Conservation (phyloP, 1,139 yeast genomes). For the Chernovozyma sophiae-reginae region DNA sequence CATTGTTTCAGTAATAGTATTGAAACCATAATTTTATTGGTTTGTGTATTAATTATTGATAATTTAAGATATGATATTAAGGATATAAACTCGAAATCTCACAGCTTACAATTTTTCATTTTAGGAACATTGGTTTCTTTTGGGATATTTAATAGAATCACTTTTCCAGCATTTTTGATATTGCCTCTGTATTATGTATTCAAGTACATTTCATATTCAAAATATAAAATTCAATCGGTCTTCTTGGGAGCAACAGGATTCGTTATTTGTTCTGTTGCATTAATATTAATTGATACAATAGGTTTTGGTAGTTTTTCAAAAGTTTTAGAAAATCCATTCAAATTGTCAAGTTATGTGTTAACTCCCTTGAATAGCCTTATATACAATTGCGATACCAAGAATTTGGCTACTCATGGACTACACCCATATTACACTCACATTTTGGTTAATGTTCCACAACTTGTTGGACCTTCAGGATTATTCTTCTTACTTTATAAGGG, state of each 20-base stretch:
- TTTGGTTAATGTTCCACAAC: constrained; percentile 68
- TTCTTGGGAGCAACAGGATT: constrained; percentile 27
- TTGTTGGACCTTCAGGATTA: constrained; percentile 69
- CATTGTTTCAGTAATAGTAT: constrained; percentile 87
- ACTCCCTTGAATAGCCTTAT: constrained; percentile 74
- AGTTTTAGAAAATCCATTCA: constrained; percentile 10
- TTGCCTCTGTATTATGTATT: constrained; percentile 50
- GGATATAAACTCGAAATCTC: constrained; percentile 12
- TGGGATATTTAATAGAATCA: constrained; percentile 81
- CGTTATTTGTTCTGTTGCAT: constrained; percentile 26
- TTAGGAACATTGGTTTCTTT: constrained; percentile 56
- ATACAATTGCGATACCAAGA: constrained; percentile 59
- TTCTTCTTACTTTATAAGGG: constrained; percentile 37
- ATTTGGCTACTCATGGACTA: constrained; percentile 74
- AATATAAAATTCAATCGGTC: constrained; percentile 21
- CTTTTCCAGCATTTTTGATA: constrained; percentile 71
- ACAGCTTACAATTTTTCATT: constrained; percentile 17
- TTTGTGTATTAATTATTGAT: constrained; percentile 50
- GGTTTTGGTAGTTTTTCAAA: constrained; percentile 9
- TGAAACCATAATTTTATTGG: constrained; percentile 67
- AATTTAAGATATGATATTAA: constrained; percentile 34
- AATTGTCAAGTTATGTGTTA: constrained; percentile 34
- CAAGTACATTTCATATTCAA: constrained; percentile 24
- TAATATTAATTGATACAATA: constrained; percentile 55
- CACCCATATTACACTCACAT: constrained; percentile 78